These are phyloP conservation scores for Talinum fruticosum DNA, from an alignment of 148 eudicot species.

Conservation along the genomic window DNA sequence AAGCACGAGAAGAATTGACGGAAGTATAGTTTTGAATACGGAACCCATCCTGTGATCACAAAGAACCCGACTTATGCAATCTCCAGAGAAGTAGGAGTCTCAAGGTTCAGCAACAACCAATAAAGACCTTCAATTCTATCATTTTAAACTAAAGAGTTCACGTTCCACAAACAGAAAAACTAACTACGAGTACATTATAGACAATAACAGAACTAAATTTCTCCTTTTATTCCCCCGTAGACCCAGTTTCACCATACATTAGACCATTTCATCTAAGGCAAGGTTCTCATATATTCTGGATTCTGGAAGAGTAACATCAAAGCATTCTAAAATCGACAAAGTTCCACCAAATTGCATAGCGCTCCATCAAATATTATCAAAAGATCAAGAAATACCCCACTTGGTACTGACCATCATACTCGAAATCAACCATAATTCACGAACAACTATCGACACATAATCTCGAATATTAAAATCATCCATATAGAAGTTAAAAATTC, in stretches of 20 bases:
- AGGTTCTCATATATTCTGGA: not conserved
- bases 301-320: not conserved
- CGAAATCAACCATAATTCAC: not conserved
- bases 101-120: not conserved
- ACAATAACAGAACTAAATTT: not conserved
- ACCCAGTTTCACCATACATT: not conserved
- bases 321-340: not conserved
- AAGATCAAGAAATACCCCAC: not conserved
- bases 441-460: not conserved
- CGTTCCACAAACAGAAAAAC: not conserved
- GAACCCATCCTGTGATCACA: slow-evolving; percentile 45
- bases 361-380: not conserved
- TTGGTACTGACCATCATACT: not conserved
- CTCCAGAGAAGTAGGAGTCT: not conserved
- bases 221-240: not conserved
- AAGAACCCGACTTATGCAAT: not conserved
- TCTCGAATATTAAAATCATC: not conserved
- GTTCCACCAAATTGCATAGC: not conserved
- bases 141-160: not conserved
- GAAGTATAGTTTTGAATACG: slow-evolving; percentile 24
- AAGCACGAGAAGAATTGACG: slow-evolving; percentile 37
- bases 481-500: not conserved
- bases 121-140: not conserved
- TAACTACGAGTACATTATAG: not conserved
- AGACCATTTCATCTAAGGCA: not conserved